Conservation (phyloP, 306 rosid genomes). For the Sechiopsis laciniata region DNA sequence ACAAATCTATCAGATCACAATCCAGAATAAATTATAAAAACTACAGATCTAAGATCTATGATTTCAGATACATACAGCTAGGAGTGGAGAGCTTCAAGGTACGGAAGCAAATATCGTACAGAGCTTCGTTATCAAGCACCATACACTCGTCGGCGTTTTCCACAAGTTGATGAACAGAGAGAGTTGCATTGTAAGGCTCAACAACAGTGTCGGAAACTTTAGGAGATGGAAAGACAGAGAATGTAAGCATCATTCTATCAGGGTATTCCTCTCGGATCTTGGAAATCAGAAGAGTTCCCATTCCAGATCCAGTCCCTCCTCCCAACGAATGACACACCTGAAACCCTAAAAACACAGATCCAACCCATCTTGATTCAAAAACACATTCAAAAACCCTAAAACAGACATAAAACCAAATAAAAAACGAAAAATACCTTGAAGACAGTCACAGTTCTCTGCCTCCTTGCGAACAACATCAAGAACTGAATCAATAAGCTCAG, state of each 20-base stretch:
- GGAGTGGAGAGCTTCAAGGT: constrained; percentile 53
- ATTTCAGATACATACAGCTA: constrained; percentile 32
- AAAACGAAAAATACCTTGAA: constrained; percentile 30
- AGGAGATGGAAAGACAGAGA: constrained; percentile 34
- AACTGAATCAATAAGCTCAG: constrained; percentile 41
- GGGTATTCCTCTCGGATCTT: constrained; percentile 44
- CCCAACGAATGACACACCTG: constrained; percentile 39
- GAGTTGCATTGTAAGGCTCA: constrained; percentile 49
- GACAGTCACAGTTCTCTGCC: constrained; percentile 49
- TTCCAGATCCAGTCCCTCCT: constrained; percentile 54
- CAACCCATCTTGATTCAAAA: background rate
- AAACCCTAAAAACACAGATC: constrained; percentile 25
- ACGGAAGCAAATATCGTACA: constrained; percentile 50
- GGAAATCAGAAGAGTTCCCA: constrained; percentile 51
- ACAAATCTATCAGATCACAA: background rate
- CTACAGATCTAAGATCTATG: background rate
- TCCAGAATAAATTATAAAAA: background rate
- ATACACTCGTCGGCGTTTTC: constrained; percentile 52
- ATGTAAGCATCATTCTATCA: constrained; percentile 43
- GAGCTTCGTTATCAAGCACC: constrained; percentile 41
- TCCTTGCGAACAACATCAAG: constrained; percentile 49
- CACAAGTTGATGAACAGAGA: constrained; percentile 47
- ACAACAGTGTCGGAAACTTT: constrained; percentile 43
- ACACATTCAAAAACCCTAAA: too few species aligned
- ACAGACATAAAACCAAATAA: too few species aligned